phyloP scores from a whole-genome alignment of 2,329 filamentous ascomycete genomes.

The Aschersonia sp. region DNA sequence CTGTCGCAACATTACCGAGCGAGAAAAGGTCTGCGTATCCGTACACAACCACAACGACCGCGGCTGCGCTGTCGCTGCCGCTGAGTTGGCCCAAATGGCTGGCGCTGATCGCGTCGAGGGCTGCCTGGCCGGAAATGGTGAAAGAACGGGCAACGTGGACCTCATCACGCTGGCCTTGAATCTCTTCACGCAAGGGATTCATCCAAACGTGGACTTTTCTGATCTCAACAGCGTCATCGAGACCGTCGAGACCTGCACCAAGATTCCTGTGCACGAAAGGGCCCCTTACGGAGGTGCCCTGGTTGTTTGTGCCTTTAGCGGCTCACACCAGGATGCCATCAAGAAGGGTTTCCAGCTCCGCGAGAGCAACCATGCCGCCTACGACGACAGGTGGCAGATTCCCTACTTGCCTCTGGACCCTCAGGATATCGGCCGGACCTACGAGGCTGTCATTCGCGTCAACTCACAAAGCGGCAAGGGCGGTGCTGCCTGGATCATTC shows the following conservation, averaged over 20 bases:
- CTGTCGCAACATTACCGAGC: constrained; percentile 67
- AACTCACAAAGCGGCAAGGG: constrained; percentile 95
- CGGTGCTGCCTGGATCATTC: constrained; percentile 86
- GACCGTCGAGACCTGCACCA: constrained; percentile 81
- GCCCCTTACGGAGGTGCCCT: constrained; percentile 84
- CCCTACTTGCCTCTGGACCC: constrained; percentile 91
- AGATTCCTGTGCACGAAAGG: constrained; percentile 82
- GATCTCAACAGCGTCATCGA: constrained; percentile 77
- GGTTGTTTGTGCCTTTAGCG: constrained; percentile 85
- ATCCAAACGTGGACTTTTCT: constrained; percentile 79
- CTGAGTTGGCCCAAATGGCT: constrained; percentile 90
- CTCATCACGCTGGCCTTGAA: constrained; percentile 86
- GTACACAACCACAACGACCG: constrained; percentile 93
- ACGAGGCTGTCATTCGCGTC: constrained; percentile 94
- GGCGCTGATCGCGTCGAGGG: constrained; percentile 90
- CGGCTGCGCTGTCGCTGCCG: constrained; percentile 59
- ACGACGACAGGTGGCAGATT: constrained; percentile 64
- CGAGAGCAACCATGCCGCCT: constrained; percentile 39
- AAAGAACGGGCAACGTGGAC: constrained; percentile 91
- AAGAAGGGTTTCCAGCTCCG: constrained; percentile 77
- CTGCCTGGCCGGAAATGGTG: constrained; percentile 76
- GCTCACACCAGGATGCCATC: constrained; percentile 89
- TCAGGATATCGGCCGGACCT: constrained; percentile 86
- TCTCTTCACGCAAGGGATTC: constrained; percentile 84
- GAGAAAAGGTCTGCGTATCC: constrained; percentile 77